These are phyloP conservation scores for Aspergillus niger DNA, from an alignment of 2,329 filamentous ascomycete species.

Conservation along the genomic window DNA sequence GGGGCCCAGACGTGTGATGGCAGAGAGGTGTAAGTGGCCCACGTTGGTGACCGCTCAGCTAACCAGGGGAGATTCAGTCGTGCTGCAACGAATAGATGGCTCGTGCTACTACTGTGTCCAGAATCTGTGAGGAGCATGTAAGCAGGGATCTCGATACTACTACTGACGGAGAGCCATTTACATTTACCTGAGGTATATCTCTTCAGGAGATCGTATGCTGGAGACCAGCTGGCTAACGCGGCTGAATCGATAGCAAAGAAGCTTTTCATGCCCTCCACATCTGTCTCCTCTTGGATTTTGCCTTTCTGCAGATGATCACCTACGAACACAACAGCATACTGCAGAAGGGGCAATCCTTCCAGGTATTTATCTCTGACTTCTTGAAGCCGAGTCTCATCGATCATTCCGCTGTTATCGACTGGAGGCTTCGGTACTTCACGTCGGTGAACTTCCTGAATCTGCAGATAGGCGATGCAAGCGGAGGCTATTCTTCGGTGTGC, in stretches of 20 bases:
- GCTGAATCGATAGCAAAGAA: not conserved
- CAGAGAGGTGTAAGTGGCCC: not conserved
- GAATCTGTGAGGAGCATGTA: not conserved
- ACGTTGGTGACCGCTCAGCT: not conserved
- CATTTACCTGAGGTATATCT: constrained; percentile 2
- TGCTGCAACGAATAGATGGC: constrained; percentile 2
- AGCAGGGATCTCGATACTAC: not conserved
- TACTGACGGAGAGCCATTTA: not conserved
- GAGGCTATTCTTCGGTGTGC: not conserved
- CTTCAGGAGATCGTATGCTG: constrained; percentile 4
- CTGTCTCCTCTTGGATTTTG: not conserved
- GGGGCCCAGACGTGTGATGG: not conserved
- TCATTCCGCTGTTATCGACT: not conserved
- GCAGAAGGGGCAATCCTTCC: not conserved
- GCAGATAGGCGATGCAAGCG: not conserved
- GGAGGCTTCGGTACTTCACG: constrained; percentile 1
- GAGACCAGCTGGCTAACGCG: not conserved
- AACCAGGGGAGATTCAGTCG: constrained; percentile 5
- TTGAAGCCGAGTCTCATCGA: not conserved
- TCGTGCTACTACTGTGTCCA: not conserved
- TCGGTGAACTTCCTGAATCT: not conserved
- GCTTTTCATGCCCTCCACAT: not conserved
- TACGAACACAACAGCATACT: not conserved
- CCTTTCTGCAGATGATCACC: constrained; percentile 2
- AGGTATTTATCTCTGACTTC: not conserved